Percentiles rank a stretch among this genome's conserved stretches.
Conservation (phyloP, 1,284 basidiomycete species). For the Dichomitus squalens region DNA sequence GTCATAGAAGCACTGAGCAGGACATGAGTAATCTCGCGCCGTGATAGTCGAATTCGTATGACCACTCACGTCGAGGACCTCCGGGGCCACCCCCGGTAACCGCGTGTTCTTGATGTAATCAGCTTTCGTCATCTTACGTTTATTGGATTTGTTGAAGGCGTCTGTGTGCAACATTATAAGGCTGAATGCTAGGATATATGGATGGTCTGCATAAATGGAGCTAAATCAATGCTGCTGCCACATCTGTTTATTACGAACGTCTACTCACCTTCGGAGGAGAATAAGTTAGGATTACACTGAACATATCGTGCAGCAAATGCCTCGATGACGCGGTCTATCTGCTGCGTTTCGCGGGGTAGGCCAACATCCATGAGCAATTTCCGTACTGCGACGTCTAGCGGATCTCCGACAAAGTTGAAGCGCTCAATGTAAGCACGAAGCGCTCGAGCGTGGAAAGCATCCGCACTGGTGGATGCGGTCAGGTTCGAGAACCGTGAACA, state of each 20-base stretch:
- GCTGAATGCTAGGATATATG: conserved; percentile 97
- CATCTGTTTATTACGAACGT: not conserved
- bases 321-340: conserved; percentile 97
- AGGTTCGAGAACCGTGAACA: not conserved
- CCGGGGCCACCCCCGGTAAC: conserved; percentile 82
- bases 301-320: conserved; percentile 89
- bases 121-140: conserved; percentile 94
- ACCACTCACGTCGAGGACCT: conserved; percentile 79
- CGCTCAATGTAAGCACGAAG: conserved; percentile 74
- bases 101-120: conserved; percentile 93
- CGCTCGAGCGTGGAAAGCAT: conserved; percentile 73
- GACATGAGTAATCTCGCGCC: not conserved
- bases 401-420: conserved; percentile 83
- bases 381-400: conserved; percentile 92
- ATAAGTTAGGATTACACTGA: conserved; percentile 84
- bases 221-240: not conserved
- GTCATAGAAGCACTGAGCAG: conserved; percentile 86
- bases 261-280: conserved; percentile 70
- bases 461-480: conserved; percentile 52
- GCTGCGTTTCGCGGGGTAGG: conserved; percentile 94
- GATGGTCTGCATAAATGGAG: conserved; percentile 66
- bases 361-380: conserved; percentile 90
- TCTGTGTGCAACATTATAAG: conserved; percentile 99
- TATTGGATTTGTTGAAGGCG: conserved; percentile 97
- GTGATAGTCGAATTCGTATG: not conserved